Conservation (phyloP, 305 asterid genomes). For the Rubia tinctorum region DNA sequence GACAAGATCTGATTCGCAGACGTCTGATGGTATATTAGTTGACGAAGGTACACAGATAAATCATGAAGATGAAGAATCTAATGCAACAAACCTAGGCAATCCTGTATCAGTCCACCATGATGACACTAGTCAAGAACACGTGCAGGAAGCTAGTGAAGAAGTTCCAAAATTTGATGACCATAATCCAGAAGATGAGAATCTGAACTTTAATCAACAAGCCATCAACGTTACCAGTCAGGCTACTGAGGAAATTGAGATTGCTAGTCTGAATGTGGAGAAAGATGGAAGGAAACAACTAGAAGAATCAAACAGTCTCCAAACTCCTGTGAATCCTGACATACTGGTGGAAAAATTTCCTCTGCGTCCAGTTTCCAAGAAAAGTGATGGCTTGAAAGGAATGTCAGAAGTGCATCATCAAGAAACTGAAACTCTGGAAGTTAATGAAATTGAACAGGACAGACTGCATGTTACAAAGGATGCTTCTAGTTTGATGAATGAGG, state of each 20-base stretch:
- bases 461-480: constrained; percentile 17
- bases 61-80: constrained; percentile 26
- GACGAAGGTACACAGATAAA: constrained; percentile 23
- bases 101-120: constrained; percentile 24
- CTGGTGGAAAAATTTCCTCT: constrained; percentile 77
- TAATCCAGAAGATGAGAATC: constrained; percentile 16
- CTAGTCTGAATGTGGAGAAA: constrained; percentile 24
- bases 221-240: constrained; percentile 18
- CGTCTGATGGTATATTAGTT: constrained; percentile 25
- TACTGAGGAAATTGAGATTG: constrained; percentile 26
- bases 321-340: constrained; percentile 33
- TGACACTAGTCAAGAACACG: constrained; percentile 22
- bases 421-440: constrained; percentile 26
- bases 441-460: constrained; percentile 24
- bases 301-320: constrained; percentile 25
- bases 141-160: constrained; percentile 21
- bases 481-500: constrained; percentile 17
- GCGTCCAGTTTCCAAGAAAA: constrained; percentile 42
- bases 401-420: constrained; percentile 26
- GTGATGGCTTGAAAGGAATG: constrained; percentile 32
- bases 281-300: constrained; percentile 31
- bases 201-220: constrained; percentile 16
- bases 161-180: constrained; percentile 17
- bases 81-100: constrained; percentile 18
- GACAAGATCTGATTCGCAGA: constrained; percentile 9